phyloP scores from a whole-genome alignment of 345 rosid genomes.

The Excoecaria cochinchinensis region DNA sequence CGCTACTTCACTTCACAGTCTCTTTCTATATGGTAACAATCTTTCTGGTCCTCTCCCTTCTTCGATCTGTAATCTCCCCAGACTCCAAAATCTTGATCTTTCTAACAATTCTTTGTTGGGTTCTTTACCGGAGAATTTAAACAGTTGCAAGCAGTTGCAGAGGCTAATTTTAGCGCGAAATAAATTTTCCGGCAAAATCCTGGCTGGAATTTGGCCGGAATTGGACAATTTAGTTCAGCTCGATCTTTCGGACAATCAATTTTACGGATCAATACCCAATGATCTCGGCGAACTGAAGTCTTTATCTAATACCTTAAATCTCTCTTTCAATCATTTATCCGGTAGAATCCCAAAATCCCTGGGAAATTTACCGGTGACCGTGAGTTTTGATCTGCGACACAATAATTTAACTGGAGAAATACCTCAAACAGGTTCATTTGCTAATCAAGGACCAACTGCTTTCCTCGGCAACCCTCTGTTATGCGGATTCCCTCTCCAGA shows the following conservation, averaged over 20 bases:
- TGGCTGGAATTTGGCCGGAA: constrained; percentile 77
- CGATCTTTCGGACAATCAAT: constrained; percentile 71
- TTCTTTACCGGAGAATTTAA: constrained; percentile 51
- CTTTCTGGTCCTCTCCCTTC: constrained; percentile 76
- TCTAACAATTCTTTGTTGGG: constrained; percentile 79
- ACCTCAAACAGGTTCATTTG: constrained; percentile 88
- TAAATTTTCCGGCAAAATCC: constrained; percentile 62
- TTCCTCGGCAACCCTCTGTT: constrained; percentile 73
- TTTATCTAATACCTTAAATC: constrained; percentile 68
- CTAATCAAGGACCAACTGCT: constrained; percentile 95
- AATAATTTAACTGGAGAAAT: constrained; percentile 85
- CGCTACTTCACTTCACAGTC: constrained; percentile 85
- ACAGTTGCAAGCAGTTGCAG: constrained; percentile 75
- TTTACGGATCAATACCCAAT: constrained; percentile 66
- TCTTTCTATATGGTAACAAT: constrained; percentile 78
- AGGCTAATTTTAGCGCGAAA: constrained; percentile 67
- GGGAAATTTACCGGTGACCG: constrained; percentile 75
- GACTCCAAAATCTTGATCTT: constrained; percentile 86
- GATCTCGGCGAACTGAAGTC: constrained; percentile 73
- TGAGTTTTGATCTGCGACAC: constrained; percentile 77
- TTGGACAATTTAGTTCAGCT: constrained; percentile 67
- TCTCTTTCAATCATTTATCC: constrained; percentile 74
- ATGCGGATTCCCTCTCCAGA: constrained; percentile 95
- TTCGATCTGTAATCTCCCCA: constrained; percentile 68
- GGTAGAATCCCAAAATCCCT: constrained; percentile 75